Base-by-base conservation (phyloP, 1,139 yeast genomes). In the Nakaseomyces delphensis region DNA sequence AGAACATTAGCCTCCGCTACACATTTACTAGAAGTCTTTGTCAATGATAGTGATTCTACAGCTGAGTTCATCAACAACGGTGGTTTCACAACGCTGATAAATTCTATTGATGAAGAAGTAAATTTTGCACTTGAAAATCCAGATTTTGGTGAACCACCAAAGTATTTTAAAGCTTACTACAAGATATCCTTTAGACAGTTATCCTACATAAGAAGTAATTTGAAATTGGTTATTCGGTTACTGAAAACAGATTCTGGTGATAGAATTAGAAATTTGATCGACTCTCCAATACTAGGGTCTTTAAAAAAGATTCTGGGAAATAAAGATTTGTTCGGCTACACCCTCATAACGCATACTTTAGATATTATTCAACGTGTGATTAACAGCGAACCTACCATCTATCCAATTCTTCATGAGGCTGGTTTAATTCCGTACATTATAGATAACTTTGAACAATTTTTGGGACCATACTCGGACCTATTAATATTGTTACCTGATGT, bases 321-420 rank as follows among this genome's bases (percentile, higher is more conserved):
- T 53, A 77, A 83, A 1, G 53, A 62, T 1, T 60, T 74, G 0
- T 85, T 87, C 66, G 96, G 96, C 0, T 77, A 79, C 25, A 71
- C 76, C 18, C 65, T 85, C n/a, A 63, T 84, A 15, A 70, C 86
- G 0, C 69, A 76, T 15, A 73, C 86, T 0, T 63, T 89, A 30
- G 83, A 78, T 50, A 75, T 82, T 16, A 72, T 87, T 19, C 75
- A 82, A 38, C 75, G 76, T 27, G 84, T 87, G 49, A 77, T 89
- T 39, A 93, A 89, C 57, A 84, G 83, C 51, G 97, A 89, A 55
- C 96, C 97, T 3, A 86, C 96, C 0, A 86, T 95, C 3, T 87
- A 74, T 56, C 73, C 85, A 2, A 82, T 89, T 39, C 70, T 89
- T 53, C 79, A 76, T 40, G 97, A 89, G 59, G 83, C 94, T 0